These are phyloP conservation scores for Vaccinium myrtillus DNA, from an alignment of 148 eudicot species.

Conservation along the genomic window DNA sequence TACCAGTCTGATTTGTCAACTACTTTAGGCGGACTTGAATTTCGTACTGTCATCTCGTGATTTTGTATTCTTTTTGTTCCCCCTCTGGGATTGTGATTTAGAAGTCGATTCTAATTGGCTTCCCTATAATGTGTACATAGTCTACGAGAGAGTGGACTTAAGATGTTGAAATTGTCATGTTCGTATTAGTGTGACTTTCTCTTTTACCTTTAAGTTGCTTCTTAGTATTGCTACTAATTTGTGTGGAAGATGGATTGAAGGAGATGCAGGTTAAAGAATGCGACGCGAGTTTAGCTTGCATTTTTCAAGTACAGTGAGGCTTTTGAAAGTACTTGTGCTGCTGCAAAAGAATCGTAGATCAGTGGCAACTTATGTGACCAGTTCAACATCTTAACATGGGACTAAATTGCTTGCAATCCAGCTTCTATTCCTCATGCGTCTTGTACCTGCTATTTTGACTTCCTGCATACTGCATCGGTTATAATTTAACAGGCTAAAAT, in stretches of 20 bases:
- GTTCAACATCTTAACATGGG: background rate
- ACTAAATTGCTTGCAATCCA: background rate
- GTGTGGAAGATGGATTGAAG: background rate
- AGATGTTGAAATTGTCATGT: conserved; percentile 9
- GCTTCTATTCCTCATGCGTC: no score
- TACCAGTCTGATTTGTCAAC: conserved; percentile 29
- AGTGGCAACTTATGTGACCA: background rate
- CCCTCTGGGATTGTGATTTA: background rate
- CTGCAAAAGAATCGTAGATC: background rate
- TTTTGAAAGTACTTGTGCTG: background rate
- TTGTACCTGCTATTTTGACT: background rate
- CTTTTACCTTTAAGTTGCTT: background rate
- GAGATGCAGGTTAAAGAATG: conserved; percentile 1
- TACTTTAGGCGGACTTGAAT: background rate
- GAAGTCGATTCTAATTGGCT: conserved; percentile 29
- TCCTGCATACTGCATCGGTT: background rate
- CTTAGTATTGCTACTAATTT: no score
- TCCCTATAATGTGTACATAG: conserved; percentile 14
- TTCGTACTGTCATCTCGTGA: background rate
- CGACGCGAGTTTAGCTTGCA: background rate
- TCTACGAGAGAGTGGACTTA: conserved; percentile 12
- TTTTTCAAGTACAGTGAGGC: background rate
- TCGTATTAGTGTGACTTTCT: background rate
- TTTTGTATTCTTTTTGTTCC: conserved; percentile 11
- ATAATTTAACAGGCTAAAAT: background rate